phyloP scores from a whole-genome alignment of 2,329 filamentous ascomycete species.

The Microcyclospora tardicrescens region DNA sequence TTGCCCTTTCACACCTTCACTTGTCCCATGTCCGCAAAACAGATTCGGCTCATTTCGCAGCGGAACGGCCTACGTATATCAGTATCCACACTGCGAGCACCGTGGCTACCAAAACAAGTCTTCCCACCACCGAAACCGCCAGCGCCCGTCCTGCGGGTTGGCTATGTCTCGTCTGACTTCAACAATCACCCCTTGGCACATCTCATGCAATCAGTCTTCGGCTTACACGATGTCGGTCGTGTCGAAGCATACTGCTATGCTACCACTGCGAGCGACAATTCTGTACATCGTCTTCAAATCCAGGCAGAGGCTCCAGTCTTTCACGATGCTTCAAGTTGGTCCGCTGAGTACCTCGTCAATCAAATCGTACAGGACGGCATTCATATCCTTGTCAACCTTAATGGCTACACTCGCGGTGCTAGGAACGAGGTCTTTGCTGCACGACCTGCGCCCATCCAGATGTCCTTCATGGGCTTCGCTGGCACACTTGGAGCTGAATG shows the following conservation, averaged over 20 bases:
- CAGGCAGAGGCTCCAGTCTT: conserved; percentile 87
- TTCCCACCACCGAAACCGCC: conserved; percentile 79
- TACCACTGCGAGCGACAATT: conserved; percentile 81
- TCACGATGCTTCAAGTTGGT: conserved; percentile 75
- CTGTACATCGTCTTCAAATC: conserved; percentile 80
- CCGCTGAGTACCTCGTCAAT: conserved; percentile 67
- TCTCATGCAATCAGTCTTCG: conserved; percentile 97
- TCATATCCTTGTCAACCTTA: conserved; percentile 93
- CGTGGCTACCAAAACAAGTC: conserved; percentile 72
- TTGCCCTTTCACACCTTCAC: conserved; percentile 97
- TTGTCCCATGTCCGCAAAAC: conserved; percentile 77
- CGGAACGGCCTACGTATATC: conserved; percentile 89
- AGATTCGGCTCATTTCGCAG: conserved; percentile 88
- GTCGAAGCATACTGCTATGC: conserved; percentile 90
- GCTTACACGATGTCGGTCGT: conserved; percentile 60
- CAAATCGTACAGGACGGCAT: conserved; percentile 82
- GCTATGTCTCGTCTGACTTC: conserved; percentile 96
- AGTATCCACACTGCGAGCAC: conserved; percentile 69
- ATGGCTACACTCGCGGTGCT: conserved; percentile 93
- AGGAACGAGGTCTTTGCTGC: conserved; percentile 95
- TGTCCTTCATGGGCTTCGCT: conserved; percentile 99
- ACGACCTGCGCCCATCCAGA: conserved; percentile 85
- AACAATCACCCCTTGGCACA: conserved; percentile 97
- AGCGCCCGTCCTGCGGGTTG: conserved; percentile 70
- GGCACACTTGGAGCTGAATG: conserved; percentile 92